Conservation (phyloP, 2,329 filamentous ascomycete species). For the Botryosphaeria agaves region DNA sequence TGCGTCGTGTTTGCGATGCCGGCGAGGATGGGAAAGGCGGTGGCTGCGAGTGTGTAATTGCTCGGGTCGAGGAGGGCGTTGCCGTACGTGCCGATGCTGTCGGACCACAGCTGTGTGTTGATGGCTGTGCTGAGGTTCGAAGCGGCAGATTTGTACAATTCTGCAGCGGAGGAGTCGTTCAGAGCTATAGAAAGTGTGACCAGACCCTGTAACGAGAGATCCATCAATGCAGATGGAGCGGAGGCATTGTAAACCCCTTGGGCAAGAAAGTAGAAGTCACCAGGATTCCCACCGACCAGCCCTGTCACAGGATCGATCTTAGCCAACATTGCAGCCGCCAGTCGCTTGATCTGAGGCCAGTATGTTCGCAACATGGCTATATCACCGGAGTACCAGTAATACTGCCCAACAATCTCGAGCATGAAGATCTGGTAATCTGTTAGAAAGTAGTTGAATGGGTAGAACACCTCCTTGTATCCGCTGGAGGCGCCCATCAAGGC, state of each 20-base stretch:
- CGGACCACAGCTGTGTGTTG: constrained; percentile 17
- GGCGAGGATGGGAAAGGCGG: constrained; percentile 17
- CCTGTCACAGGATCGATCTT: constrained; percentile 13
- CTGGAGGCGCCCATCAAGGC: constrained; percentile 5
- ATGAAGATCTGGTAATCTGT: constrained; percentile 16
- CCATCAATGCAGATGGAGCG: constrained; percentile 10
- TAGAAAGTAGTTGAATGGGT: constrained; percentile 5
- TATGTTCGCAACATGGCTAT: constrained; percentile 5
- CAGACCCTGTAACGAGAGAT: constrained; percentile 11
- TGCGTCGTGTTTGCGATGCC: constrained; percentile 16
- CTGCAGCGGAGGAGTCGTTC: constrained; percentile 11
- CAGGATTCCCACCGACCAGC: constrained; percentile 8
- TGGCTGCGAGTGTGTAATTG: constrained; percentile 17
- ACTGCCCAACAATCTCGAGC: constrained; percentile 11
- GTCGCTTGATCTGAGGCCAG: constrained; percentile 12
- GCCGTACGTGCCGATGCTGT: constrained; percentile 13
- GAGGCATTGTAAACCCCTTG: constrained; percentile 13
- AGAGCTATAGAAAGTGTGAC: constrained; percentile 13
- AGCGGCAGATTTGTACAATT: constrained; percentile 9
- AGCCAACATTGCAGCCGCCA: constrained; percentile 7
- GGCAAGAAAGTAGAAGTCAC: constrained; percentile 9
- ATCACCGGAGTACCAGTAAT: constrained; percentile 11
- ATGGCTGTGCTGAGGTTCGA: constrained; percentile 9
- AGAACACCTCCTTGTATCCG: constrained; percentile 3
- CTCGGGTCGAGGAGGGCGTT: constrained; percentile 8